Base-by-base conservation (phyloP, 2,329 filamentous ascomycete species). In the Fusarium poae region DNA sequence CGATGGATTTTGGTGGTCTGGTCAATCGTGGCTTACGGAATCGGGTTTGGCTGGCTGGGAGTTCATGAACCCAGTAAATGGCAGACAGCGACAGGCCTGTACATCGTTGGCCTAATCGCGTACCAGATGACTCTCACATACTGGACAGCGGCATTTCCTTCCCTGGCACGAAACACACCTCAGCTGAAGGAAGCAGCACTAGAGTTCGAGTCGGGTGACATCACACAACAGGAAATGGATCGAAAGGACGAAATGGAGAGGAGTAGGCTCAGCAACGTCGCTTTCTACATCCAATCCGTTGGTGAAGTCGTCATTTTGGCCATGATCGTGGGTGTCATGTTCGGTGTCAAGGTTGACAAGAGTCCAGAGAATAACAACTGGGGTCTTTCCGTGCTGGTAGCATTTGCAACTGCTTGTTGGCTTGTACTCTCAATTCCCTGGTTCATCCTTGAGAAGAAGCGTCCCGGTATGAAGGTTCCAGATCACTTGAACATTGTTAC, bases 121-220 rank as follows among this genome's bases (percentile, higher is more conserved):
- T 91, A 91, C 70, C 89, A 91, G 76, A 85, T 89, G 4, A 89
- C 87, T 0, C 79, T 91, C 49, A 91, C 89, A 0, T 91, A 91
- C 75, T 91, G 89, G 88, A 90, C 88, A 0, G 88, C 89, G 0
- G 88, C 89, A 0, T 82, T 82, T 43, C 80, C 80, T 1, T 74
- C 76, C 11, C 74, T 82, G 21, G 79, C 80, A 3, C 77, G 80
- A 39, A 80, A 79, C 37, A 76, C 77, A 7, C 70, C 74, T 1
- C 68, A 73, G n/a, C 58, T 81, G 45, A 77, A 72, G 56, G 78
- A 79, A 25, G 73, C 78, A 3, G 74, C 74, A 7, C 63, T 70
- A 18, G 74, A 75, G 18, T 79, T 76, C 44, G 73, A 75, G 50
- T 65, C 72, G 0, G 80, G 88, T 5, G 79, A 78, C 1, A 88